Evolutionary conservation across 306 rosid genomes (phyloP).

Genomic region (Trichosanthes cucumerina): DNA sequence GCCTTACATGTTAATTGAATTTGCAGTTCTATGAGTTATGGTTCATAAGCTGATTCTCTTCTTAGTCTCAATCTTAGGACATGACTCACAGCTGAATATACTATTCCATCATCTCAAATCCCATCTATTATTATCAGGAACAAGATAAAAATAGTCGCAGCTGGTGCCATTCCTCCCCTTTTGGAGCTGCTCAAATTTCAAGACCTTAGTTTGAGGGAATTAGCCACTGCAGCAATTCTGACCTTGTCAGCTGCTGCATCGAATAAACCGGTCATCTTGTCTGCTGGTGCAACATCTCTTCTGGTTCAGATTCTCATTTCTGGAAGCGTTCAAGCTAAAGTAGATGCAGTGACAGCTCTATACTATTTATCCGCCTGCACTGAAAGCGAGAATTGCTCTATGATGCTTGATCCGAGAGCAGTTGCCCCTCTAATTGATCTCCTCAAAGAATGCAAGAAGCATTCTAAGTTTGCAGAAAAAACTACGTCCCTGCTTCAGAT

Average conservation of each 20-base stretch:
- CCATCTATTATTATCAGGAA: conserved; percentile 36
- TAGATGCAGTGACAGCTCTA: conserved; percentile 73
- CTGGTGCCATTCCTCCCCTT: conserved; percentile 71
- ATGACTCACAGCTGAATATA: background rate
- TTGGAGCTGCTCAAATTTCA: conserved; percentile 68
- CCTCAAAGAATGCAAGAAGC: conserved; percentile 76
- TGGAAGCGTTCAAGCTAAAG: conserved; percentile 80
- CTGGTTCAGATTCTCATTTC: conserved; percentile 74
- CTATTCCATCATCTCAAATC: background rate
- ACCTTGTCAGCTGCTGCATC: conserved; percentile 69
- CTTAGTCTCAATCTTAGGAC: background rate
- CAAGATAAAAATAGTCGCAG: conserved; percentile 72
- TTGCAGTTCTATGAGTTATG: background rate
- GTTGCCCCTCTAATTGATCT: conserved; percentile 73
- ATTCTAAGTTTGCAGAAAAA: conserved; percentile 82
- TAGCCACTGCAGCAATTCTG: conserved; percentile 81
- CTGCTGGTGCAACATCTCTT: conserved; percentile 78
- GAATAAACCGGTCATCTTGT: conserved; percentile 61
- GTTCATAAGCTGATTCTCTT: background rate
- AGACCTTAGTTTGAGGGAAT: conserved; percentile 46
- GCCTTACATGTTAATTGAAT: background rate
- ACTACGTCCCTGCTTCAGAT: conserved; percentile 65
- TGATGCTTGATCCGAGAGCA: conserved; percentile 58
- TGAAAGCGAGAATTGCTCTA: conserved; percentile 26
- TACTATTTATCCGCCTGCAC: conserved; percentile 56